Base-by-base conservation (phyloP, 1,284 basidiomycete genomes). In the Ganoderma lingzhi region DNA sequence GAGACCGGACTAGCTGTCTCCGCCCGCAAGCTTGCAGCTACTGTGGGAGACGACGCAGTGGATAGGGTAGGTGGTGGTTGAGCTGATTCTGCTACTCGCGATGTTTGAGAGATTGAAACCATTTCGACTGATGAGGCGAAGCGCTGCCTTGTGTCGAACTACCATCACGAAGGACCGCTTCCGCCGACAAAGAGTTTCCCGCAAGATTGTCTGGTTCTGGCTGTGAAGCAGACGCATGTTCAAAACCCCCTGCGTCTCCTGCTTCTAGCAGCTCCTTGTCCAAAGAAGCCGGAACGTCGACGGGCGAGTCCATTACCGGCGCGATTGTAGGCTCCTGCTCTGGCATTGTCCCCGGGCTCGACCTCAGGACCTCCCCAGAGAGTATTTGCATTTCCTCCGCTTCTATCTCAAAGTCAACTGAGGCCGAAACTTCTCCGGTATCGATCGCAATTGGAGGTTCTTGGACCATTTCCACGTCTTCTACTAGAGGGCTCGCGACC, bases 1-100 rank as follows among this genome's bases (percentile, higher is more conserved):
- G 69, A 70, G 17, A 73, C 70, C 0, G 72, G 72, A 32, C 70
- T 73, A 10, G 64, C 72, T 3, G 72, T 73, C 5, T 55, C 68
- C 0, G 61, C 63, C 6, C 70, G 67, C 1, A 59, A 32, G 19
- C 9, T 15, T 41, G 59, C 59, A 42, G 39, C 17, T 9, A 6
- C 6, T 23, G 56, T 10, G n/a, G 35, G 19, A 37, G 56, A 39
- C 4, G 35, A 32, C 8, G 56, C n/a, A 5, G 37, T 12, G 0
- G 35, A 35, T 23, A 39, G 35, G 6, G 19, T 12, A 9, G 17
- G 19, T 9, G 19, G 17, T 6, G 56, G 19, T 10, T 37, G 56
- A 10, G 17, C 56, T 19, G 10, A 19, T n/a, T 17, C 56, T 39
- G 8, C 15, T 12, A 9, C 9, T 6, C 9, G 19, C 19, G 56